phyloP scores from a whole-genome alignment of 768 basidiomycete species.

The Gautieria morchelliformis region DNA sequence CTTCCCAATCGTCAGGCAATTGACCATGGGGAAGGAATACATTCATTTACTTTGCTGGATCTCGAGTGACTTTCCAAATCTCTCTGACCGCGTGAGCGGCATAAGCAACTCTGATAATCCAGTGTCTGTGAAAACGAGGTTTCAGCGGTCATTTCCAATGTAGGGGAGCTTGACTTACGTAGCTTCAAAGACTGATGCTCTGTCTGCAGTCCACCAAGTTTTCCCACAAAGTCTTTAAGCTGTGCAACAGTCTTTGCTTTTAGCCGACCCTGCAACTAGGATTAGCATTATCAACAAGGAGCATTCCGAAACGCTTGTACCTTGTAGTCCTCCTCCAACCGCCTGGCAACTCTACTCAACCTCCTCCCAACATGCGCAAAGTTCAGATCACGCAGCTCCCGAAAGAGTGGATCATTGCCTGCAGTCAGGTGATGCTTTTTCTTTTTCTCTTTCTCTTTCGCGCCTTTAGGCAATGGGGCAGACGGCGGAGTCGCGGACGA shows the following conservation, averaged over 20 bases:
- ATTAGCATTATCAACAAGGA: neutral
- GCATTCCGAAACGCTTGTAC: slow-evolving; percentile 25
- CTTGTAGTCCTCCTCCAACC: slow-evolving; percentile 90
- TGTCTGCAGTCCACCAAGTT: slow-evolving; percentile 81
- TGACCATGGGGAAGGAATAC: neutral
- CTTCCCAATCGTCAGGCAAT: slow-evolving; percentile 30
- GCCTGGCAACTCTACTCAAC: slow-evolving; percentile 70
- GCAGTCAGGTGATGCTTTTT: slow-evolving; percentile 85
- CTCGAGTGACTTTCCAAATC: slow-evolving; percentile 88
- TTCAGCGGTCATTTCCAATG: neutral
- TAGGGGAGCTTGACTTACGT: slow-evolving; percentile 45
- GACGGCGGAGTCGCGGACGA: slow-evolving; percentile 2
- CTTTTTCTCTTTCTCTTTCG: slow-evolving; percentile 72
- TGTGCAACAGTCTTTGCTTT: slow-evolving; percentile 88
- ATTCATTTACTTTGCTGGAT: slow-evolving; percentile 79
- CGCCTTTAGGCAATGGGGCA: neutral
- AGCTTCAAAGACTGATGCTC: slow-evolving; percentile 85
- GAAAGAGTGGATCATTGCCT: slow-evolving; percentile 67
- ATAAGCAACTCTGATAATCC: slow-evolving; percentile 88
- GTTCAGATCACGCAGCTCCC: slow-evolving; percentile 82
- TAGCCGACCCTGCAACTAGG: slow-evolving; percentile 51
- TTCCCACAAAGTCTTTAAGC: slow-evolving; percentile 90
- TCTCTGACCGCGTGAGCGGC: slow-evolving; percentile 71
- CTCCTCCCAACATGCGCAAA: slow-evolving; percentile 82
- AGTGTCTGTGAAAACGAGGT: slow-evolving; percentile 51